phyloP scores from a whole-genome alignment of 2,329 filamentous ascomycete species.

The Pyrenochaeta sp. region DNA sequence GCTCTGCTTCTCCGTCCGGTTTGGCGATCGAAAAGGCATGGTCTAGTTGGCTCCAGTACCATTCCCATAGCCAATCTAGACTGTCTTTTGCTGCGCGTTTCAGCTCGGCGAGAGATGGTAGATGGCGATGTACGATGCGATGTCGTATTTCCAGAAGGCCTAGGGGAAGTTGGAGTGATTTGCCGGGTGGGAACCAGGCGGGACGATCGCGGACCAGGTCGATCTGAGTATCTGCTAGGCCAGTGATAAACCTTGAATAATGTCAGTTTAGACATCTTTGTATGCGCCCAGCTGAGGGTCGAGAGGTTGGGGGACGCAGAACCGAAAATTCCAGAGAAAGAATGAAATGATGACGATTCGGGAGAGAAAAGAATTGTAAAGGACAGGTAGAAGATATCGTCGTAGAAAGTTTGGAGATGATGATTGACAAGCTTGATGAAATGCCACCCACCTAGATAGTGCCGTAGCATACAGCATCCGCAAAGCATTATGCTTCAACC shows the following conservation, averaged over 20 bases:
- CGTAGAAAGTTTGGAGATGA: not conserved
- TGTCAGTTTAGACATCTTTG: constrained; percentile 5
- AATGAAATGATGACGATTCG: not conserved
- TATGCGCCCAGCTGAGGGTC: not conserved
- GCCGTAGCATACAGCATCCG: constrained; percentile 77
- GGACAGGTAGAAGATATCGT: not conserved
- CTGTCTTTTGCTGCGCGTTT: constrained; percentile 74
- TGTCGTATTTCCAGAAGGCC: constrained; percentile 89
- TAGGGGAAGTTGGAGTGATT: constrained; percentile 57
- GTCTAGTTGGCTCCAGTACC: constrained; percentile 76
- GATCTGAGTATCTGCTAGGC: constrained; percentile 72
- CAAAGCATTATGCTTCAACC: constrained; percentile 65
- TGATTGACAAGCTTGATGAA: constrained; percentile 1
- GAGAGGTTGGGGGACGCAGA: not conserved
- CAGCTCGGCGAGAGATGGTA: constrained; percentile 78
- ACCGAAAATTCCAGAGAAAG: not conserved
- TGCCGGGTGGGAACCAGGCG: constrained; percentile 33
- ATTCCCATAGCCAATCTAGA: constrained; percentile 85
- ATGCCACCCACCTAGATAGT: constrained; percentile 68
- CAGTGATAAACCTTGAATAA: constrained; percentile 75
- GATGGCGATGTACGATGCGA: constrained; percentile 87
- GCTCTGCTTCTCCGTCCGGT: constrained; percentile 3
- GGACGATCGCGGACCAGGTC: constrained; percentile 42
- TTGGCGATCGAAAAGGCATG: constrained; percentile 24
- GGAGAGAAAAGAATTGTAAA: not conserved